Conservation (phyloP, 805 yeast genomes). For the Hanseniaspora thailandica region DNA sequence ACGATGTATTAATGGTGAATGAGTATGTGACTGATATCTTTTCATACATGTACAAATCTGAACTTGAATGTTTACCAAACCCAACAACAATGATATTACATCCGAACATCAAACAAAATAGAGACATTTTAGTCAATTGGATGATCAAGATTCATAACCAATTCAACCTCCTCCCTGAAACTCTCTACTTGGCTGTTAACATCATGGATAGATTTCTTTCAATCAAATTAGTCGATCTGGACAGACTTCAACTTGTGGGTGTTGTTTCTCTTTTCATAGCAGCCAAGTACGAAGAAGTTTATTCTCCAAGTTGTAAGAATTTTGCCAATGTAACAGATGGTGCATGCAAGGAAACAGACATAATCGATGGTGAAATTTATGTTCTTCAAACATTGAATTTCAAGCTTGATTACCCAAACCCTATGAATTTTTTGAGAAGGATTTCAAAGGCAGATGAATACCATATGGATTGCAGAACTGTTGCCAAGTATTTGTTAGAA, state of each 20-base stretch:
- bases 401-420: constrained; percentile 77
- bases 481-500: constrained; percentile 78
- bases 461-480: constrained; percentile 78
- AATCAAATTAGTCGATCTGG: constrained; percentile 58
- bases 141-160: constrained; percentile 77
- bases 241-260: constrained; percentile 73
- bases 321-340: constrained; percentile 82
- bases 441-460: constrained; percentile 90
- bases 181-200: constrained; percentile 71
- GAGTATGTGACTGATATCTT: constrained; percentile 86
- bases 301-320: constrained; percentile 74
- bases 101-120: constrained; percentile 35
- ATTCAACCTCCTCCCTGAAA: constrained; percentile 77
- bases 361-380: constrained; percentile 73
- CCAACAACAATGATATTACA: constrained; percentile 32
- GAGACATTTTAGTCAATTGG: constrained; percentile 90
- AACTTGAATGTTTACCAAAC: constrained; percentile 56
- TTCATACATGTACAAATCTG: constrained; percentile 62
- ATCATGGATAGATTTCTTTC: constrained; percentile 80
- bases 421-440: constrained; percentile 83
- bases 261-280: constrained; percentile 80
- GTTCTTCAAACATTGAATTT: constrained; percentile 63
- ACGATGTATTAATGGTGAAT: constrained; percentile 82
- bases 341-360: constrained; percentile 69
- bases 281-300: constrained; percentile 87